These are phyloP conservation scores for Ramaria sp. DNA, from an alignment of 768 basidiomycete species.

Conservation along the genomic window DNA sequence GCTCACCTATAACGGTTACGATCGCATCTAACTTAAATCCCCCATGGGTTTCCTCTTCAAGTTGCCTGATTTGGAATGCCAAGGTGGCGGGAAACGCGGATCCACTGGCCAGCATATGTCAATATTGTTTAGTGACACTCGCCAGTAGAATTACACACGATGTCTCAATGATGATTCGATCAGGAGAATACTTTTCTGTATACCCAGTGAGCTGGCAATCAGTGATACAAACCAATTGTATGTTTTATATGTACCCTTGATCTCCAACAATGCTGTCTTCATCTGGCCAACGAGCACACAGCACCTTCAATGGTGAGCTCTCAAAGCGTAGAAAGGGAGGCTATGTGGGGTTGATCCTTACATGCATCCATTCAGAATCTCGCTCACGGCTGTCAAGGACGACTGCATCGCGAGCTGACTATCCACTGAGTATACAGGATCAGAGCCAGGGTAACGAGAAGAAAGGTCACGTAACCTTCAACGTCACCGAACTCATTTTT, in stretches of 20 bases:
- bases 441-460: neutral
- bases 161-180: slow-evolving; percentile 92
- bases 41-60: slow-evolving; percentile 63
- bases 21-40: slow-evolving; percentile 84
- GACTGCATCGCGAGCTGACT: slow-evolving; percentile 83
- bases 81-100: slow-evolving; percentile 94
- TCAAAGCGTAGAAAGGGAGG: neutral
- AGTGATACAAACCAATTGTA: neutral
- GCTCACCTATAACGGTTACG: slow-evolving; percentile 59
- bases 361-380: slow-evolving; percentile 97
- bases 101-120: slow-evolving; percentile 38
- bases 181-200: slow-evolving; percentile 71
- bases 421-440: slow-evolving; percentile 48
- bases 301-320: slow-evolving; percentile 41
- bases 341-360: slow-evolving; percentile 27
- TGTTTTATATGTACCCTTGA: slow-evolving; percentile 44
- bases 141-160: slow-evolving; percentile 48
- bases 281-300: slow-evolving; percentile 93
- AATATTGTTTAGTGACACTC: neutral
- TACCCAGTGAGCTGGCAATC: neutral
- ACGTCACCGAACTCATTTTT: slow-evolving; percentile 98
- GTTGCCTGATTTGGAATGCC: slow-evolving; percentile 86
- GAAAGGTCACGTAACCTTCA: slow-evolving; percentile 41
- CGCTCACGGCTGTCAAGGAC: slow-evolving; percentile 76
- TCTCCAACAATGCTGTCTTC: slow-evolving; percentile 83